Conservation (phyloP, 441 rosid genomes). For the Kokia cookei region DNA sequence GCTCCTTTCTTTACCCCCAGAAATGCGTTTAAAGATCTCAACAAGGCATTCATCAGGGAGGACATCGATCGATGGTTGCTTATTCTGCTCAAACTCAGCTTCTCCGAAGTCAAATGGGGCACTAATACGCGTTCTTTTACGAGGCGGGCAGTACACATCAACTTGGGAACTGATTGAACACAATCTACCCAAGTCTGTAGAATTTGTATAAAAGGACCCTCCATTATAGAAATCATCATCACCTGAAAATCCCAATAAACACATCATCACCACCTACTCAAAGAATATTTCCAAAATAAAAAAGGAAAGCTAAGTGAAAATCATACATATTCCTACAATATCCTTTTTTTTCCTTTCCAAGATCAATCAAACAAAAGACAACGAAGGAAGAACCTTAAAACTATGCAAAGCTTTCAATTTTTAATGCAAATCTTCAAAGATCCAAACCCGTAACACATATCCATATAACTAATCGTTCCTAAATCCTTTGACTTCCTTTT, state of each 20-base stretch:
- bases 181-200: slow-evolving; percentile 37
- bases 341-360: not conserved
- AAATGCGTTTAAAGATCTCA: slow-evolving; percentile 78
- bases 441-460: not conserved
- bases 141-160: slow-evolving; percentile 58
- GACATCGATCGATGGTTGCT: slow-evolving; percentile 51
- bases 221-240: slow-evolving; percentile 54
- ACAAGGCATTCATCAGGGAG: slow-evolving; percentile 91
- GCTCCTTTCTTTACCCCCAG: slow-evolving; percentile 69
- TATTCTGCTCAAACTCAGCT: slow-evolving; percentile 27
- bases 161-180: slow-evolving; percentile 35
- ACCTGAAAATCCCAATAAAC: slow-evolving; percentile 34
- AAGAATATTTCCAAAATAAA: not conserved
- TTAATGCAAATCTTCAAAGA: not conserved
- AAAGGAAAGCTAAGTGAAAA: not conserved
- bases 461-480: not conserved
- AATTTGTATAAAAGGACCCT: slow-evolving; percentile 32
- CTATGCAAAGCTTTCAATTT: not conserved
- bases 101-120: slow-evolving; percentile 33
- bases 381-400: not conserved
- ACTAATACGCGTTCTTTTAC: slow-evolving; percentile 61
- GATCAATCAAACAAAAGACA: not conserved
- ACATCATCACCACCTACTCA: not conserved
- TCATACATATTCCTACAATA: not conserved
- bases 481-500: not conserved